Conservation (phyloP, 2,329 filamentous ascomycete genomes). For the Rhynchosporium secalis region DNA sequence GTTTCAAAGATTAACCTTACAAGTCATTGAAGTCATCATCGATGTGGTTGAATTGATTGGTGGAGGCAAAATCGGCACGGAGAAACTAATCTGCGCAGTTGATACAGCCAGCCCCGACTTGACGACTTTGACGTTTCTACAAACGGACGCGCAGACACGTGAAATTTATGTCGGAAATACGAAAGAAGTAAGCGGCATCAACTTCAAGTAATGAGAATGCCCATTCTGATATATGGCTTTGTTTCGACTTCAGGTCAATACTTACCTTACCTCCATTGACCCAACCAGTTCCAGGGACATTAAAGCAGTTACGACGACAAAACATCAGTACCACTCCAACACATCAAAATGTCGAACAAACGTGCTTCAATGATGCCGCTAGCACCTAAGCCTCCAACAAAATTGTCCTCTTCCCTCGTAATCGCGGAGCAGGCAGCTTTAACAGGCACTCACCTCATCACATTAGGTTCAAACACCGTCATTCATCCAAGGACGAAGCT, state of each 20-base stretch:
- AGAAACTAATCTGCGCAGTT: not conserved
- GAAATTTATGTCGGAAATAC: not conserved
- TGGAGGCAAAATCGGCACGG: slow-evolving; percentile 8
- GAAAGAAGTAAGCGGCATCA: slow-evolving; percentile 30
- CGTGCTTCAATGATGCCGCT: slow-evolving; percentile 51
- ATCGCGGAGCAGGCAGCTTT: slow-evolving; percentile 64
- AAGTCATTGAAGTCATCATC: slow-evolving; percentile 29
- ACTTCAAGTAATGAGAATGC: slow-evolving; percentile 22
- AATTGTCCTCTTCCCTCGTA: slow-evolving; percentile 59
- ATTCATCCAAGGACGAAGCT: slow-evolving; percentile 85
- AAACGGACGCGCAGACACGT: not conserved
- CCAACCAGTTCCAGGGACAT: slow-evolving; percentile 6
- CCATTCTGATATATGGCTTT: slow-evolving; percentile 26
- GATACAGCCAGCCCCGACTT: not conserved
- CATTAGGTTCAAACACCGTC: slow-evolving; percentile 73
- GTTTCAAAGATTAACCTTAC: slow-evolving; percentile 16
- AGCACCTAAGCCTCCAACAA: slow-evolving; percentile 59
- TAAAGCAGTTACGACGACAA: not conserved
- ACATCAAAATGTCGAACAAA: slow-evolving; percentile 37
- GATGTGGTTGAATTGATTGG: slow-evolving; percentile 27
- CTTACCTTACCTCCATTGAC: slow-evolving; percentile 22
- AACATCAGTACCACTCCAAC: not conserved
- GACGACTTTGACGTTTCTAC: not conserved
- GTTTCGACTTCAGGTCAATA: slow-evolving; percentile 21
- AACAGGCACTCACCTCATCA: slow-evolving; percentile 74